Evolutionary conservation across 2,329 filamentous ascomycete species (phyloP).

Genomic region (Apiospora pterosperma): DNA sequence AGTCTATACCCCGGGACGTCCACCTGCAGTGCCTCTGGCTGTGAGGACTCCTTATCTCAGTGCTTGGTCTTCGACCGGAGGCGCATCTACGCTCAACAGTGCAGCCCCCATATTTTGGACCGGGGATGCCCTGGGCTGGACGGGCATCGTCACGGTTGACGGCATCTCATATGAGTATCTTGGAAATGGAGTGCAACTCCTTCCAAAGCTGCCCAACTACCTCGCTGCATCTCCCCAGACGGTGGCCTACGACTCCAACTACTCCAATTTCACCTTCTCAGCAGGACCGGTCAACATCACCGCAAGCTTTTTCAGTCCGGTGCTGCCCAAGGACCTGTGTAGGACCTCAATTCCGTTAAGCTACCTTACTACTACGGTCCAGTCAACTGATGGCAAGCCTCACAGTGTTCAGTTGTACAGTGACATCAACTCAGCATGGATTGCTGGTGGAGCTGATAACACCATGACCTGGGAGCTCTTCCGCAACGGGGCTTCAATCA

Average conservation of each 20-base stretch:
- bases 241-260: slow-evolving; percentile 41
- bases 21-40: slow-evolving; percentile 53
- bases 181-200: slow-evolving; percentile 39
- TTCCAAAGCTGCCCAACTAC: slow-evolving; percentile 29
- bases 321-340: slow-evolving; percentile 74
- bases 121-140: slow-evolving; percentile 46
- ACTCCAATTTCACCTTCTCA: slow-evolving; percentile 43
- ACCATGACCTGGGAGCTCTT: slow-evolving; percentile 65
- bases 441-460: slow-evolving; percentile 66
- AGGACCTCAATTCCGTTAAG: slow-evolving; percentile 76
- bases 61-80: slow-evolving; percentile 59
- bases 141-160: slow-evolving; percentile 42
- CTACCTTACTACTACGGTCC: slow-evolving; percentile 68
- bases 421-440: slow-evolving; percentile 72
- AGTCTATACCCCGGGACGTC: slow-evolving; percentile 46
- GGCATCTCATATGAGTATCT: slow-evolving; percentile 40
- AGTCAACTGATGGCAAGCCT: slow-evolving; percentile 43
- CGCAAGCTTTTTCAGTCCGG: slow-evolving; percentile 64
- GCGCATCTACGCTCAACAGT: slow-evolving; percentile 68
- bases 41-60: slow-evolving; percentile 58
- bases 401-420: slow-evolving; percentile 62
- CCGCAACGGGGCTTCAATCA: slow-evolving; percentile 34
- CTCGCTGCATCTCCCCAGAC: slow-evolving; percentile 34
- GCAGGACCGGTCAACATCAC: slow-evolving; percentile 31
- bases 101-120: slow-evolving; percentile 79